These are phyloP conservation scores for Prinsepia uniflora DNA, from an alignment of 306 rosid species.

Conservation along the genomic window DNA sequence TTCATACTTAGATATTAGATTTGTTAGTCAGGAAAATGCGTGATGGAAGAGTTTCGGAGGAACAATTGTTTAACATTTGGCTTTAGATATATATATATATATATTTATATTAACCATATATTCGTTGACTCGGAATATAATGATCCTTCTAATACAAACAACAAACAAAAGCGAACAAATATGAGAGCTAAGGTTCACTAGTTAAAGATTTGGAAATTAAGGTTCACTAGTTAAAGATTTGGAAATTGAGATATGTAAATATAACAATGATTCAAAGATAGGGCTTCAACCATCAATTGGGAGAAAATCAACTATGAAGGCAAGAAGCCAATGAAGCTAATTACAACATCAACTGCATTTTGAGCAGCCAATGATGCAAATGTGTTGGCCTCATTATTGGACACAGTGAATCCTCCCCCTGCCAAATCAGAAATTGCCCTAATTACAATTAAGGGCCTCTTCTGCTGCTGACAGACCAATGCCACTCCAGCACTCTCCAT, in stretches of 20 bases:
- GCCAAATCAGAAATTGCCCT: constrained; percentile 72
- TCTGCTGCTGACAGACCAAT: constrained; percentile 51
- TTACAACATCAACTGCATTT: constrained; percentile 47
- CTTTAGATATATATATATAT: too few species aligned
- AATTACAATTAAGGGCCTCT: constrained; percentile 50
- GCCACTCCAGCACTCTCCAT: constrained; percentile 81
- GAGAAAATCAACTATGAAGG: neutral
- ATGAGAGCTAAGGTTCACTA: too few species aligned
- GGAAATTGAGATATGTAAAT: neutral
- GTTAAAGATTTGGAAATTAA: neutral
- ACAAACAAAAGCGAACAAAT: too few species aligned
- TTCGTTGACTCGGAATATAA: too few species aligned
- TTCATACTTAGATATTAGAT: neutral
- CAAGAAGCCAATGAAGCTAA: constrained; percentile 43
- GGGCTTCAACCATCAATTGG: neutral
- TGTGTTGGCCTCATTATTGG: constrained; percentile 50
- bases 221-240: too few species aligned
- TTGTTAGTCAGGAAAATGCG: neutral
- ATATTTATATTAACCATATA: too few species aligned
- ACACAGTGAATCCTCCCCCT: constrained; percentile 61
- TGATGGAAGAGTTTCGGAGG: too few species aligned
- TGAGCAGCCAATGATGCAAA: constrained; percentile 54
- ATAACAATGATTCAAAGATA: neutral
- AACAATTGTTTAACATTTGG: too few species aligned
- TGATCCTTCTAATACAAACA: too few species aligned